Conservation (phyloP, 2,329 filamentous ascomycete genomes). For the Trichoderma oligosporum region DNA sequence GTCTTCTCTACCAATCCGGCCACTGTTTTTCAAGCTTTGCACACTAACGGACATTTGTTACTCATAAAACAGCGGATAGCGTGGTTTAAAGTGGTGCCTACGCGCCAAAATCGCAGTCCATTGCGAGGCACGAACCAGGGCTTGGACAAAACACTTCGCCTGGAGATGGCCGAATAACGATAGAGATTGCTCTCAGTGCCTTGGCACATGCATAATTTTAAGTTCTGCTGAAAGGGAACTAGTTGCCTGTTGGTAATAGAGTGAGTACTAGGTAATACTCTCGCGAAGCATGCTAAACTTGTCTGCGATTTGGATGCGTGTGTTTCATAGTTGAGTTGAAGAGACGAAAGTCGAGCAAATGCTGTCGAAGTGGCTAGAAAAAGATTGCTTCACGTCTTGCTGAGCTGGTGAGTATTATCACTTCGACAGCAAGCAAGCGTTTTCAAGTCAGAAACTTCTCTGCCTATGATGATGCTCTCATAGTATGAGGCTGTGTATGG, state of each 20-base stretch:
- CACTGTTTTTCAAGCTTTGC: neutral
- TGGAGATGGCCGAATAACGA: neutral
- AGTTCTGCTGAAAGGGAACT: neutral
- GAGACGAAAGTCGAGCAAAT: too few relatives aligned
- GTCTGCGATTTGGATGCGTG: too few relatives aligned
- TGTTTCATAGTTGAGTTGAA: too few relatives aligned
- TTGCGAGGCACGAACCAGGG: slow-evolving; percentile 5
- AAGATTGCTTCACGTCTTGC: neutral
- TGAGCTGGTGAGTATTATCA: neutral
- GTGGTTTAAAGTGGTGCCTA: slow-evolving; percentile 7
- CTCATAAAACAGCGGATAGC: neutral
- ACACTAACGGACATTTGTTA: slow-evolving; percentile 3
- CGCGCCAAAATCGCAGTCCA: neutral
- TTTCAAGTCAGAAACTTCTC: neutral
- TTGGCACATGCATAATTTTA: neutral
- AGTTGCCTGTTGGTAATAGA: neutral
- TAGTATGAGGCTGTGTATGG: neutral
- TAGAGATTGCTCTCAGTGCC: neutral
- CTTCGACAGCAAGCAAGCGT: neutral
- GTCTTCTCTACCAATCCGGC: neutral
- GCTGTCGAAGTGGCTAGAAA: too few relatives aligned
- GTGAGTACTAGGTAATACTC: too few relatives aligned
- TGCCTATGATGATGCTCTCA: neutral
- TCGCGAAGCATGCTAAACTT: too few relatives aligned
- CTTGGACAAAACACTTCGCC: neutral